Conservation (phyloP, 2,329 filamentous ascomycete species). For the Alternaria sp. region DNA sequence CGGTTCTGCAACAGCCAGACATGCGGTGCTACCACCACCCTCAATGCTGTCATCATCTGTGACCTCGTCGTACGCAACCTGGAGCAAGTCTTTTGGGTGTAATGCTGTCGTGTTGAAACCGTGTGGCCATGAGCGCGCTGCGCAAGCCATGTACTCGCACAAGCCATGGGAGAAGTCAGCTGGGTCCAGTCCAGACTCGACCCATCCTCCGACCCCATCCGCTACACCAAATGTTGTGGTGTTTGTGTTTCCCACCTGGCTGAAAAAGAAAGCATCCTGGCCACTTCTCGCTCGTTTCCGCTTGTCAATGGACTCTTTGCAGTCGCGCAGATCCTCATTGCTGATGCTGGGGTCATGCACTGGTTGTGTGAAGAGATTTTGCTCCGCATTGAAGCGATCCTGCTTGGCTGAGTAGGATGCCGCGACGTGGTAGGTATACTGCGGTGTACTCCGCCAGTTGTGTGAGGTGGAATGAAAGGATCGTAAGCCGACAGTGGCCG, state of each 20-base stretch:
- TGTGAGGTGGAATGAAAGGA: constrained; percentile 44
- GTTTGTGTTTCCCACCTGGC: constrained; percentile 75
- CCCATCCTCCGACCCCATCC: constrained; percentile 96
- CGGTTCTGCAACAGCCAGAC: constrained; percentile 78
- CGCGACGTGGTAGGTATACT: constrained; percentile 52
- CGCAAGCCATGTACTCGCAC: constrained; percentile 89
- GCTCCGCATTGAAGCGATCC: constrained; percentile 47
- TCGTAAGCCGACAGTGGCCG: constrained; percentile 39
- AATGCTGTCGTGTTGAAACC: constrained; percentile 54
- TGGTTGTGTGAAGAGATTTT: constrained; percentile 49
- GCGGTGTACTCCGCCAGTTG: constrained; percentile 35
- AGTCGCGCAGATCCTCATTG: constrained; percentile 38
- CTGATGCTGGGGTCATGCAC: constrained; percentile 38
- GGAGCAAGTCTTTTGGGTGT: constrained; percentile 75
- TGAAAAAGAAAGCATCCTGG: constrained; percentile 95
- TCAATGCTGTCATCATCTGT: constrained; percentile 75
- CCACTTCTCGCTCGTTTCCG: constrained; percentile 78
- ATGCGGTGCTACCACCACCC: constrained; percentile 91
- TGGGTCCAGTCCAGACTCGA: constrained; percentile 89
- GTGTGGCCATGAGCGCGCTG: constrained; percentile 68
- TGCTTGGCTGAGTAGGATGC: constrained; percentile 54
- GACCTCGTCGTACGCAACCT: constrained; percentile 84
- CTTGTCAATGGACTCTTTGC: constrained; percentile 58
- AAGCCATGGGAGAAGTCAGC: constrained; percentile 94
- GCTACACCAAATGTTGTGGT: constrained; percentile 87